phyloP scores from a whole-genome alignment of 148 eudicot species.

The Rhododendron mucronatum region DNA sequence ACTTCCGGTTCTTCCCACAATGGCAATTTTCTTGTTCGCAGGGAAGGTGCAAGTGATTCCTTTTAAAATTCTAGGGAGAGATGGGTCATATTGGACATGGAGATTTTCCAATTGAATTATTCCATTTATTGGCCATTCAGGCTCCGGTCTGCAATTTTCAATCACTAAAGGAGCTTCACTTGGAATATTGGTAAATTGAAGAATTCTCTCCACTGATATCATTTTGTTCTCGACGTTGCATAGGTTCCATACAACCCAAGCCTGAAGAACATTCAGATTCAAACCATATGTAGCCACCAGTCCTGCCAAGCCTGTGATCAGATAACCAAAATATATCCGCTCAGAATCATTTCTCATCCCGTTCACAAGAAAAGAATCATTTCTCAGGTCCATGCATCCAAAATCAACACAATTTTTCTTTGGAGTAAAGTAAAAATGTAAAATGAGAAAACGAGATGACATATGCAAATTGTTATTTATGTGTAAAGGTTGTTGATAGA shows the following conservation, averaged over 20 bases:
- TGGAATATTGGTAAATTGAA: conserved; percentile 53
- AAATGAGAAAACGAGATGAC: neutral
- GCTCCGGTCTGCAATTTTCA: conserved; percentile 49
- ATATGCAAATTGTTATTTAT: neutral
- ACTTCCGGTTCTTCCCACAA: conserved; percentile 91
- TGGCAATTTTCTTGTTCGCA: conserved; percentile 62
- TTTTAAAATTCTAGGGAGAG: conserved; percentile 69
- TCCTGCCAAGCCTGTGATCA: conserved; percentile 69
- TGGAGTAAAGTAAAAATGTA: neutral
- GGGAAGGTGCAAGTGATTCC: conserved; percentile 73
- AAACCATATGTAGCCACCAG: conserved; percentile 86
- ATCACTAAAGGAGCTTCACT: conserved; percentile 72
- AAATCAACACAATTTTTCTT: neutral
- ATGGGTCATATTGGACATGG: conserved; percentile 63
- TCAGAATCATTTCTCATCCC: neutral
- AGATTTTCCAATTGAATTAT: conserved; percentile 50
- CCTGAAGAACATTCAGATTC: conserved; percentile 73
- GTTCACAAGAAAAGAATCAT: neutral
- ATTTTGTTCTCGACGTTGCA: conserved; percentile 95
- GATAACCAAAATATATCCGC: neutral
- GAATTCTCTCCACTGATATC: conserved; percentile 90
- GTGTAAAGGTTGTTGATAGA: neutral
- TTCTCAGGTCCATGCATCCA: neutral
- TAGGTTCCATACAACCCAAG: conserved; percentile 97
- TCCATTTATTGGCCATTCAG: conserved; percentile 77